A percentile compares a stretch with the other conserved stretches of the same genome.
phyloP scores from a whole-genome alignment of 495 filamentous ascomycete genomes.

The Cairneyella variabilis region DNA sequence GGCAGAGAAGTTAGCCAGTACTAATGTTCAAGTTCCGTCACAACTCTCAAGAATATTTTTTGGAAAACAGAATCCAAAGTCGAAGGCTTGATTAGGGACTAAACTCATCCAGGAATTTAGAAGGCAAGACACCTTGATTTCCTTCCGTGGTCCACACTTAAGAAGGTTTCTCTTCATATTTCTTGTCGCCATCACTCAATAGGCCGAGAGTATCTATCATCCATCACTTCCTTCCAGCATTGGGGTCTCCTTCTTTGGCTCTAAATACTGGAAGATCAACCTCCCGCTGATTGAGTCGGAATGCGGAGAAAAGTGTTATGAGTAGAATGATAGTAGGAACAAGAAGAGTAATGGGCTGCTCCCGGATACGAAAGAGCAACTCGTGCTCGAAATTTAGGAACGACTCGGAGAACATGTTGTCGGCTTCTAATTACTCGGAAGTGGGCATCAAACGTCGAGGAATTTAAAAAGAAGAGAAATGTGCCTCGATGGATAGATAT shows the following conservation, averaged over 20 bases:
- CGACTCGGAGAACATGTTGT: neutral
- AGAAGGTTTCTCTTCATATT: constrained; percentile 35
- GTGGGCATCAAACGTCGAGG: too few species aligned
- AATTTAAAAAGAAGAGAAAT: too few species aligned
- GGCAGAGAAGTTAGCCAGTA: neutral
- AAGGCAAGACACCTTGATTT: constrained; percentile 31
- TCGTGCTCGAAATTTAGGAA: neutral
- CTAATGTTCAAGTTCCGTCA: too few species aligned
- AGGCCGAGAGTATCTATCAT: neutral
- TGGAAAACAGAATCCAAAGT: neutral
- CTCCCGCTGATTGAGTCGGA: neutral
- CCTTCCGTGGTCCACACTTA: constrained; percentile 39
- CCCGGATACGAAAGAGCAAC: neutral
- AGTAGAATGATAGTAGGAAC: neutral
- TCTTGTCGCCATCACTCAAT: neutral
- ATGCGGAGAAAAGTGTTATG: neutral
- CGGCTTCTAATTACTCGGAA: too few species aligned
- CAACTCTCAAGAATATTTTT: neutral
- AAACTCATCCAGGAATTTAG: constrained; percentile 32
- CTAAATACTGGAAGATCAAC: neutral
- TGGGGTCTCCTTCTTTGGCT: neutral
- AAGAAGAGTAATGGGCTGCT: neutral
- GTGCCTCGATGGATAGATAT: too few species aligned
- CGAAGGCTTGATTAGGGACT: neutral
- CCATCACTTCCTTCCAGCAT: neutral